phyloP scores from a whole-genome alignment of 106 monocot species.

The Platanthera zijinensis region DNA sequence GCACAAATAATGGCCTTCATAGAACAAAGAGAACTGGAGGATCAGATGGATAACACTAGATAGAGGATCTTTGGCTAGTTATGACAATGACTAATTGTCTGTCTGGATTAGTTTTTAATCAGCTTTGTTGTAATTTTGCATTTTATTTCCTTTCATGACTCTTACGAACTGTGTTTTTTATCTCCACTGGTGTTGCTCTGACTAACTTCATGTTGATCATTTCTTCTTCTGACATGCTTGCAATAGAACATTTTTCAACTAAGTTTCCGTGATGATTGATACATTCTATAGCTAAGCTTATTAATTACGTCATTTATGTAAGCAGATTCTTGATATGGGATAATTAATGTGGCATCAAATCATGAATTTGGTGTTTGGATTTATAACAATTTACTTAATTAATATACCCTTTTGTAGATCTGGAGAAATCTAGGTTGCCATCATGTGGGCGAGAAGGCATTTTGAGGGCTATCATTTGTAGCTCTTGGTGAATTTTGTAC shows the following conservation, averaged over 20 bases:
- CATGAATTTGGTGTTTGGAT: neutral
- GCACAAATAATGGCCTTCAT: too few relatives aligned
- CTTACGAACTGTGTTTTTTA: too few relatives aligned
- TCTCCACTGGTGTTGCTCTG: too few relatives aligned
- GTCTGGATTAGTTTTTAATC: too few relatives aligned
- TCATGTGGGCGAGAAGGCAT: constrained; percentile 46
- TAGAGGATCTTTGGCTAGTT: too few relatives aligned
- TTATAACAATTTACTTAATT: neutral
- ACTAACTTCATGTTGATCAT: too few relatives aligned
- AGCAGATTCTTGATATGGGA: neutral
- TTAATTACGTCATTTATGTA: neutral
- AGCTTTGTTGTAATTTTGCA: too few relatives aligned
- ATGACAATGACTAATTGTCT: too few relatives aligned
- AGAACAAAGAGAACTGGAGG: too few relatives aligned
- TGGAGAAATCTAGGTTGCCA: neutral
- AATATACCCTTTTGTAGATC: neutral
- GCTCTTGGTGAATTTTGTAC: too few relatives aligned
- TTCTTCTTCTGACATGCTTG: neutral
- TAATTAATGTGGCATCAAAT: neutral
- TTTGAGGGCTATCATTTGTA: constrained; percentile 28
- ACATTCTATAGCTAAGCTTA: neutral
- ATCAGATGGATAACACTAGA: too few relatives aligned
- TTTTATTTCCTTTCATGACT: too few relatives aligned
- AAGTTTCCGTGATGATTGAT: neutral
- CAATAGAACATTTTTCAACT: neutral